These are phyloP conservation scores for Lobulomyces angularis DNA, from an alignment of 192 early-diverging fungal species.

Conservation along the genomic window DNA sequence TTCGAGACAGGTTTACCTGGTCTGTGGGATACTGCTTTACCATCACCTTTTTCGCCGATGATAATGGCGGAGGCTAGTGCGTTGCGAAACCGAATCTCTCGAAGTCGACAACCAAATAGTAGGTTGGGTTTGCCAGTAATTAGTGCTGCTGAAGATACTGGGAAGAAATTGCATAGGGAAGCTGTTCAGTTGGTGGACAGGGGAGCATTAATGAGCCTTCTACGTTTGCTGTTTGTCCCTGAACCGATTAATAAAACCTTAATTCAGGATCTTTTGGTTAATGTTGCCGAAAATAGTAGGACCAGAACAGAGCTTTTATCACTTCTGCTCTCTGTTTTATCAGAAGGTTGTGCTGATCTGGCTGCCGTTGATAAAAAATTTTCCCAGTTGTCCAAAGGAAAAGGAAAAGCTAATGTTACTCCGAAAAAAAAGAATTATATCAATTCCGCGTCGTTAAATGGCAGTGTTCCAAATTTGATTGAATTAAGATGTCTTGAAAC, in stretches of 20 bases:
- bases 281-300: conserved; percentile 80
- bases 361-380: conserved; percentile 65
- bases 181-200: conserved; percentile 73
- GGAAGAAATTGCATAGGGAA: conserved; percentile 44
- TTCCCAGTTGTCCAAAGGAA: conserved; percentile 53
- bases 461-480: conserved; percentile 64
- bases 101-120: conserved; percentile 2
- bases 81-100: conserved; percentile 17
- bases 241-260: conserved; percentile 53
- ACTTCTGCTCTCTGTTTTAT: conserved; percentile 72
- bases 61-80: conserved; percentile 43
- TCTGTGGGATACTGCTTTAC: too few species aligned
- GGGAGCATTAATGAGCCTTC: conserved; percentile 63
- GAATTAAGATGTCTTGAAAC: conserved; percentile 80
- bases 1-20: too few species aligned
- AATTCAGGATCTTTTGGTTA: conserved; percentile 57
- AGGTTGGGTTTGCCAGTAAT: conserved; percentile 1
- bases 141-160: conserved; percentile 7
- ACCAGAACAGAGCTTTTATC: conserved; percentile 74
- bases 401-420: conserved; percentile 38
- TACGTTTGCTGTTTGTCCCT: conserved; percentile 79
- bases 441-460: conserved; percentile 11
- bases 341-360: conserved; percentile 66
- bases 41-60: background rate
- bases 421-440: conserved; percentile 15